Evolutionary conservation across 495 filamentous ascomycete genomes (phyloP).

Genomic region (Aspergillus bridgeri): DNA sequence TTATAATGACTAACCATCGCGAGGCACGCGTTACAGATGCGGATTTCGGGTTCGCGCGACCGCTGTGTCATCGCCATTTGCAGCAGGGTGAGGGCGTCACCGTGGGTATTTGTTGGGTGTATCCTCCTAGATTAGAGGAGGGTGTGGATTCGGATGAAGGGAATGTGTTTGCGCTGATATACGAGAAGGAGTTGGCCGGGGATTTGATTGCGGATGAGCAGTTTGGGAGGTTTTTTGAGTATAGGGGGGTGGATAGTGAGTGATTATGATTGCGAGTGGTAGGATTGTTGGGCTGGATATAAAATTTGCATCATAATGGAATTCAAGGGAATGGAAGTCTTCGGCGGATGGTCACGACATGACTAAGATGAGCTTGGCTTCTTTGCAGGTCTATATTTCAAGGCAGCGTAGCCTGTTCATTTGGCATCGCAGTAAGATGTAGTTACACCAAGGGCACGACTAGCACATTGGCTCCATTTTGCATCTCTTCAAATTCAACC

Average conservation of each 20-base stretch:
- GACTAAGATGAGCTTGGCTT: no score
- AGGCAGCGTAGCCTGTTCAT: no score
- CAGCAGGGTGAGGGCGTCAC: slow-evolving; percentile 8
- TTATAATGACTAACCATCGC: slow-evolving; percentile 22
- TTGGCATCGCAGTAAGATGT: no score
- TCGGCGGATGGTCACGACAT: no score
- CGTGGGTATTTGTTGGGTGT: slow-evolving; percentile 15
- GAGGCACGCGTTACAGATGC: slow-evolving; percentile 12
- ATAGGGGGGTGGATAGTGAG: slow-evolving; percentile 28
- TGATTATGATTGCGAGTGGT: no score
- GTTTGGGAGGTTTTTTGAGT: slow-evolving; percentile 37
- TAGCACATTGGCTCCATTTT: no score
- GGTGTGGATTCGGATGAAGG: slow-evolving; percentile 25
- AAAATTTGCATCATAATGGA: no score
- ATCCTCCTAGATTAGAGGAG: slow-evolving; percentile 26
- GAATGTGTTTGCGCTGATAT: slow-evolving; percentile 29
- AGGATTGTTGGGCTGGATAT: no score
- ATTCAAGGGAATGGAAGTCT: no score
- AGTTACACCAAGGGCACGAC: no score
- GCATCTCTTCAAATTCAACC: no score
- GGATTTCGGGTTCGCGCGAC: slow-evolving; percentile 21
- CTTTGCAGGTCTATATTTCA: no score
- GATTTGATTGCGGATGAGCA: slow-evolving; percentile 35
- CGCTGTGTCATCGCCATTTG: slow-evolving; percentile 14
- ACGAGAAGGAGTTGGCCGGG: slow-evolving; percentile 33